Conservation (phyloP, 2,329 filamentous ascomycete species). For the Didymella arachidicola region DNA sequence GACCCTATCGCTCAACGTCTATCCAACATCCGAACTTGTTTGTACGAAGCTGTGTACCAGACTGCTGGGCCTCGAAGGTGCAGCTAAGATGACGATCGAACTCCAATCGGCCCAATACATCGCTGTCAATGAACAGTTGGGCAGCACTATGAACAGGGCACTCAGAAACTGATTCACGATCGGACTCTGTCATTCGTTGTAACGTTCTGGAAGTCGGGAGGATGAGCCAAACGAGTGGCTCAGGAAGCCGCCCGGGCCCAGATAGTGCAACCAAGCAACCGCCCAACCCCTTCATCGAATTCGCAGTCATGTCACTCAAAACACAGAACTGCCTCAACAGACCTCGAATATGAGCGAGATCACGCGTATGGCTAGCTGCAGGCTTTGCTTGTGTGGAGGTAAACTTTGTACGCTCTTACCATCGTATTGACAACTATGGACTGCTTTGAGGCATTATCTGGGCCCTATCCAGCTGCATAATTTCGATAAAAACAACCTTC, state of each 20-base stretch:
- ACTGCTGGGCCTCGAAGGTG: neutral
- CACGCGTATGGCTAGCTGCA: neutral
- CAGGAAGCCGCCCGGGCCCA: neutral
- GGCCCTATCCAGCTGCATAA: neutral
- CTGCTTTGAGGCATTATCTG: neutral
- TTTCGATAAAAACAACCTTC: neutral
- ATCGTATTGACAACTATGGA: conserved; percentile 3
- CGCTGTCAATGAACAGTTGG: conserved; percentile 4
- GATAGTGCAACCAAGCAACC: neutral
- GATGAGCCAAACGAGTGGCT: neutral
- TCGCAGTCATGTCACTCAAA: neutral
- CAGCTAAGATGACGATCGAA: conserved; percentile 6
- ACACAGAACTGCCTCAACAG: neutral
- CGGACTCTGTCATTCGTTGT: neutral
- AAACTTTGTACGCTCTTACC: conserved; percentile 3
- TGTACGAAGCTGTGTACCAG: conserved; percentile 1
- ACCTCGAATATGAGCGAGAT: neutral
- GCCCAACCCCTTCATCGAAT: neutral
- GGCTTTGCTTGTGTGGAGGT: neutral
- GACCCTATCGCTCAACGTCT: conserved; percentile 5
- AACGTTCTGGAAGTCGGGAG: neutral
- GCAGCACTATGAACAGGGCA: neutral
- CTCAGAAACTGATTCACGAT: neutral
- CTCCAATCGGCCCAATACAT: conserved; percentile 1
- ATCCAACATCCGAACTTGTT: neutral